These are phyloP conservation scores for Davidsoniella neocaledoniae DNA, from an alignment of 2,329 filamentous ascomycete genomes.

Conservation along the genomic window DNA sequence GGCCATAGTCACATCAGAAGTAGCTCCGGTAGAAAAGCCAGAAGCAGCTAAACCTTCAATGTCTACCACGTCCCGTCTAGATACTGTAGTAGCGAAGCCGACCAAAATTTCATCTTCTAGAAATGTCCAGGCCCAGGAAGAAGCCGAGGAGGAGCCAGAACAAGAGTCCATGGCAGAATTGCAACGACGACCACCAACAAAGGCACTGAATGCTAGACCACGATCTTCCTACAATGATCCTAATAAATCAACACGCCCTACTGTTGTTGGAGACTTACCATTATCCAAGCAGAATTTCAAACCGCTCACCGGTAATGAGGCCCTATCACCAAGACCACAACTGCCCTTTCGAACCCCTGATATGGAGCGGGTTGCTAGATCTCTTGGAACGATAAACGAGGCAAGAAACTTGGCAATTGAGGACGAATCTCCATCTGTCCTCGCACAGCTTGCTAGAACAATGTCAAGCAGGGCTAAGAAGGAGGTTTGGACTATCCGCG, in stretches of 20 bases:
- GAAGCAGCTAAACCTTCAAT: not conserved
- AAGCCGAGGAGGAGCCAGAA: too few species aligned
- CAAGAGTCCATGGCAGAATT: too few species aligned
- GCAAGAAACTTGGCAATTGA: not conserved
- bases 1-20: too few species aligned
- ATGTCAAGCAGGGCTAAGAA: conserved; percentile 8
- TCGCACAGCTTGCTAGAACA: conserved; percentile 7
- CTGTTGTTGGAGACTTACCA: not conserved
- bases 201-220: too few species aligned
- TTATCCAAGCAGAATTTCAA: not conserved
- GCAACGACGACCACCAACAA: too few species aligned
- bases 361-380: not conserved
- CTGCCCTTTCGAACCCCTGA: not conserved
- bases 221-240: too few species aligned
- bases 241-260: too few species aligned
- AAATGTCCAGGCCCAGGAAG: too few species aligned
- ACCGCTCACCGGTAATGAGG: not conserved
- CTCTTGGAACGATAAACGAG: not conserved
- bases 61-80: not conserved
- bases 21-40: not conserved
- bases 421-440: conserved; percentile 10
- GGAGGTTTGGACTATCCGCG: conserved; percentile 6
- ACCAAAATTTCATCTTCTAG: too few species aligned
- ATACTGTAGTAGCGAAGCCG: too few species aligned
- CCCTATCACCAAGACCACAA: not conserved